Conservation (phyloP, 441 rosid species). For the Jatropha podagrica region DNA sequence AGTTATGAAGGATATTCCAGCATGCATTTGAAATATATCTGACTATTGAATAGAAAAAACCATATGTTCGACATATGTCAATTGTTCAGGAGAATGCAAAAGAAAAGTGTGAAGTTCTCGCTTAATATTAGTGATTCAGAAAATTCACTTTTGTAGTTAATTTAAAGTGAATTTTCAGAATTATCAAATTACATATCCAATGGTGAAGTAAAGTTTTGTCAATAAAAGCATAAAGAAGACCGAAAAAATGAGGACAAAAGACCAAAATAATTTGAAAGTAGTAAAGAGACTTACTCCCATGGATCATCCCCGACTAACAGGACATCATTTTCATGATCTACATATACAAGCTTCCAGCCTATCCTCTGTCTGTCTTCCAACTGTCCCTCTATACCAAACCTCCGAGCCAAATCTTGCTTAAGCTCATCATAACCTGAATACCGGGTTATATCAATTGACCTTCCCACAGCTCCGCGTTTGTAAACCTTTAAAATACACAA, state of each 20-base stretch:
- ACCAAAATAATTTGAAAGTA: constrained; percentile 9
- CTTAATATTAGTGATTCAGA: background rate
- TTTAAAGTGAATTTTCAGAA: too few relatives aligned
- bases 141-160: background rate
- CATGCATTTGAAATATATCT: background rate
- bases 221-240: background rate
- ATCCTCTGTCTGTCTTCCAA: constrained; percentile 60
- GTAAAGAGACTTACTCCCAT: constrained; percentile 89
- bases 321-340: constrained; percentile 94
- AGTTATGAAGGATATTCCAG: background rate
- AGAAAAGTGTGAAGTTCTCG: background rate
- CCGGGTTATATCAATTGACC: constrained; percentile 70
- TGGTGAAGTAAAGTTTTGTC: background rate
- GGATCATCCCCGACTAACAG: constrained; percentile 99
- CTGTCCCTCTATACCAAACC: constrained; percentile 85
- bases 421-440: constrained; percentile 72
- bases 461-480: constrained; percentile 81
- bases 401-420: constrained; percentile 66
- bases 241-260: constrained; percentile 33
- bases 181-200: constrained; percentile 2
- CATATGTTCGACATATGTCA: background rate
- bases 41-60: background rate
- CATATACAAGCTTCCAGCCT: constrained; percentile 94
- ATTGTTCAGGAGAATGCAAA: background rate
- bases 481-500: constrained; percentile 47